Evolutionary conservation across 108 stramenopile species (phyloP).

Genomic region (Fragilariopsis cylindrus): DNA sequence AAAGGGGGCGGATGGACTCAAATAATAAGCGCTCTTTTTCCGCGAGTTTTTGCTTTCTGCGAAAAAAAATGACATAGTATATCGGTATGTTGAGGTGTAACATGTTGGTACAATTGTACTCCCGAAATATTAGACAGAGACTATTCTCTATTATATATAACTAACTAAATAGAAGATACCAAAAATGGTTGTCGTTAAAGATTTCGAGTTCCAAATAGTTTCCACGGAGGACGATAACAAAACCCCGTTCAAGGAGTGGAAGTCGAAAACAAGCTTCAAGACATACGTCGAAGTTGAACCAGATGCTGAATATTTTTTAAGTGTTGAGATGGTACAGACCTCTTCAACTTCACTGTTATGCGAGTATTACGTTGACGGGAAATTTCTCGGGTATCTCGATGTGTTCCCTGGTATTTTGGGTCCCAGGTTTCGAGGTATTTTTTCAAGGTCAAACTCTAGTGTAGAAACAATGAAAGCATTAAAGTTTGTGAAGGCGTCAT

Average conservation of each 20-base stretch:
- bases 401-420: not conserved
- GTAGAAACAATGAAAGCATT: not conserved
- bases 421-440: not conserved
- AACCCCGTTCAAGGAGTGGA: not conserved
- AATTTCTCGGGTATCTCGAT: too few relatives aligned
- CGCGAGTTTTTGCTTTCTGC: too few relatives aligned
- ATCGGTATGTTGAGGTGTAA: too few relatives aligned
- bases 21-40: too few relatives aligned
- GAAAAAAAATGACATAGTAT: too few relatives aligned
- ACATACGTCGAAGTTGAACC: conserved; percentile 4
- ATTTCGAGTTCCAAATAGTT: not conserved
- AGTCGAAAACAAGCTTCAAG: not conserved
- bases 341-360: not conserved
- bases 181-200: not conserved
- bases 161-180: conserved; percentile 1
- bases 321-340: not conserved
- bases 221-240: not conserved
- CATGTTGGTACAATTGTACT: too few relatives aligned
- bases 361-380: not conserved
- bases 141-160: not conserved
- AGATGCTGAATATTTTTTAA: not conserved
- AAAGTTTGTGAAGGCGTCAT: conserved; percentile 7
- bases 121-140: too few relatives aligned
- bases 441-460: not conserved
- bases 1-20: too few relatives aligned